Evolutionary conservation across 371 early-diverging fungal genomes (phyloP), one percentile per base, ranked within the genome.

Genomic region (Mortierella sp.): DNA sequence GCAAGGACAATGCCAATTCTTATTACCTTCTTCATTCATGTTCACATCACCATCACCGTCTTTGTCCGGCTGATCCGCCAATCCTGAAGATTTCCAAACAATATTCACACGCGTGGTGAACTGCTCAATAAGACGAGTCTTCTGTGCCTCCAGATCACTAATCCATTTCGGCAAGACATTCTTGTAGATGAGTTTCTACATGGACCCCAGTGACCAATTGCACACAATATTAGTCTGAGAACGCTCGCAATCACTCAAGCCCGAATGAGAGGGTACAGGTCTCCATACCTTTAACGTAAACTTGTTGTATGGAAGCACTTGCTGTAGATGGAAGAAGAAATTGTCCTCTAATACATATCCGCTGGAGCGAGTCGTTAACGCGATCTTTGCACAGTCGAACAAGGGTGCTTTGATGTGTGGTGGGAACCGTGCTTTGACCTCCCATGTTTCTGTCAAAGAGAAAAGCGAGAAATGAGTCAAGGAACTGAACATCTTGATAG

Each of bases 231-330:
- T 10, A 34, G 34, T 7, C 34, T 10, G 10, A 34, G 34, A 34
- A 34, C 34, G 34, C 4, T 34, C 34, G 34, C 10, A 7, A 10
- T 34, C 7, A 34, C 31, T 12, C 17, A 14, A 51, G 27, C 50
- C 31, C 10, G 37, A 12, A 28, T n/a, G 22, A 21, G 3, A 29
- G 28, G 28, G 46, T 5, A 21, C 6, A 12, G 12, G 19, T 13
- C 16, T 29, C 28, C 3, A 54, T 81, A 86, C 87, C 60, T 61
- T 73, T 2, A 87, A 47, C 0, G 87, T 87, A 48, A 80, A 85
- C 48, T 79, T 71, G 57, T 84, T 83, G 53, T 84, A 87, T 0
- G 85, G 87, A 10, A 87, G 60, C n/a, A 84, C 73, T 0, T 50
- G 49, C 79, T 85, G 83, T n/a, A 87, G 44, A 56, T 82, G 83